phyloP scores from a whole-genome alignment of 176 grass and related monocot genomes.

The Lolium multiflorum region DNA sequence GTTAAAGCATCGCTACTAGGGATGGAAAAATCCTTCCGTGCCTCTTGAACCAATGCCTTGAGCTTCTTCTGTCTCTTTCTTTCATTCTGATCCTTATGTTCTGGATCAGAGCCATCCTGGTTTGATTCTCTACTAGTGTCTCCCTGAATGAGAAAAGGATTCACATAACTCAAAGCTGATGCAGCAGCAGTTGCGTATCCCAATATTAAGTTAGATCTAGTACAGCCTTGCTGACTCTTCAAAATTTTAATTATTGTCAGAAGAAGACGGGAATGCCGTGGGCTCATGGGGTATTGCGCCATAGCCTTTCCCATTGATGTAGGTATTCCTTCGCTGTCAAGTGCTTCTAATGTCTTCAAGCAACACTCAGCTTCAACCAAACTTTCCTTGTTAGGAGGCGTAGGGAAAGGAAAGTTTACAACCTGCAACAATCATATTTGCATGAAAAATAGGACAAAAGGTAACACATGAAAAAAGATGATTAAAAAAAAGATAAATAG shows the following conservation, averaged over 20 bases:
- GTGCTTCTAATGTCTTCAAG: slow-evolving; percentile 85
- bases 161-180: slow-evolving; percentile 88
- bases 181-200: slow-evolving; percentile 78
- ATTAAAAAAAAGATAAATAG: slow-evolving; percentile 24
- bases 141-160: slow-evolving; percentile 75
- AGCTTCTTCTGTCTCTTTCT: slow-evolving; percentile 67
- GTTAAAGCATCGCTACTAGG: slow-evolving; percentile 93
- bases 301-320: slow-evolving; percentile 90
- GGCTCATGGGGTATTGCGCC: slow-evolving; percentile 91
- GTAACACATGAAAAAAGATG: slow-evolving; percentile 18
- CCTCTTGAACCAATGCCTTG: slow-evolving; percentile 73
- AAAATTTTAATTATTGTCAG: slow-evolving; percentile 82
- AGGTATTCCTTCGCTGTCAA: slow-evolving; percentile 59
- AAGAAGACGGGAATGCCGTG: slow-evolving; percentile 90
- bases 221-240: slow-evolving; percentile 52
- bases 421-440: slow-evolving; percentile 62
- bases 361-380: slow-evolving; percentile 82
- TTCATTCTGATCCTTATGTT: slow-evolving; percentile 52
- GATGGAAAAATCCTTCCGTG: slow-evolving; percentile 65
- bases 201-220: slow-evolving; percentile 69
- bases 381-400: slow-evolving; percentile 70
- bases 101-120: slow-evolving; percentile 40
- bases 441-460: slow-evolving; percentile 24
- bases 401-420: slow-evolving; percentile 95
- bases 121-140: slow-evolving; percentile 42